Conservation (phyloP, 495 filamentous ascomycete species). For the Penicillium salamii region DNA sequence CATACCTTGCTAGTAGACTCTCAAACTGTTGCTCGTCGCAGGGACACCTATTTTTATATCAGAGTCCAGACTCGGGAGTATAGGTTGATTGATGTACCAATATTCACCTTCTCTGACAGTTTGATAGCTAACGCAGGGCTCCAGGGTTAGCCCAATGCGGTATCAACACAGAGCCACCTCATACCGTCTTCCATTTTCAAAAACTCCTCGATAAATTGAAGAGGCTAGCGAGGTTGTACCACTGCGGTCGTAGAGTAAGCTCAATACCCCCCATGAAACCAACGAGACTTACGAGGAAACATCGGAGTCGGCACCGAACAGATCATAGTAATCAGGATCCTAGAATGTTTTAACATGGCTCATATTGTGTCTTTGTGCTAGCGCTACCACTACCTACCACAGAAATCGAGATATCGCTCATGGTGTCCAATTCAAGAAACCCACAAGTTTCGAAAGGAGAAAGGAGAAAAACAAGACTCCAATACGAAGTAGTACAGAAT, state of each 20-base stretch:
- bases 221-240: slow-evolving; percentile 10
- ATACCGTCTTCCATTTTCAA: slow-evolving; percentile 15
- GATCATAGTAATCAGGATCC: slow-evolving; percentile 2
- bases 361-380: too few relatives aligned
- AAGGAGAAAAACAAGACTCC: too few relatives aligned
- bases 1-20: slow-evolving; percentile 4
- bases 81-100: slow-evolving; percentile 1
- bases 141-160: not conserved
- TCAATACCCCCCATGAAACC: not conserved
- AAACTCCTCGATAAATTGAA: slow-evolving; percentile 3
- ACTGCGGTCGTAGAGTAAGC: not conserved
- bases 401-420: too few relatives aligned
- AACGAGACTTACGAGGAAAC: not conserved
- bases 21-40: slow-evolving; percentile 11
- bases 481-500: too few relatives aligned
- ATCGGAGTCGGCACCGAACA: too few relatives aligned
- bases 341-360: not conserved
- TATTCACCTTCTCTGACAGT: slow-evolving; percentile 4
- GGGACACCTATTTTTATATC: not conserved
- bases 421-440: too few relatives aligned
- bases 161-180: not conserved
- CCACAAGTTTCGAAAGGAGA: too few relatives aligned
- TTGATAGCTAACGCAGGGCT: not conserved
- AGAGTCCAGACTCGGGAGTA: not conserved
- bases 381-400: too few relatives aligned